phyloP scores from a whole-genome alignment of 1,139 yeast species.

The Yamadazyma sp. region DNA sequence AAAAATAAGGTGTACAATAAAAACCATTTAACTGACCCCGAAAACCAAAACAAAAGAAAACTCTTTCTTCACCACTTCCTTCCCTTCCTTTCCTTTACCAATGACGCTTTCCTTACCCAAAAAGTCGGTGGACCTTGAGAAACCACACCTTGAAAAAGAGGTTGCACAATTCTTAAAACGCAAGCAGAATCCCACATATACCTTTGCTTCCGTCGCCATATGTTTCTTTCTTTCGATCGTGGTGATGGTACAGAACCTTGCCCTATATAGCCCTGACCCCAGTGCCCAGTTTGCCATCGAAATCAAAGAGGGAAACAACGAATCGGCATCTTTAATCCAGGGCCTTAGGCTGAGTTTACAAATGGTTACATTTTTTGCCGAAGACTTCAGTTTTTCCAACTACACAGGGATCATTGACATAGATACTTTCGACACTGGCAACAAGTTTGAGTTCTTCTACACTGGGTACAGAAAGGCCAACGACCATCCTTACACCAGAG shows the following conservation, averaged over 20 bases:
- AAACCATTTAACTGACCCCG: background rate
- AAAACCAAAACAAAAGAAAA: background rate
- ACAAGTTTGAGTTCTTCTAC: constrained; percentile 43
- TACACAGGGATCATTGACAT: constrained; percentile 29
- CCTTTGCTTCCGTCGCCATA: constrained; percentile 1
- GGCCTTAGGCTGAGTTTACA: constrained; percentile 48
- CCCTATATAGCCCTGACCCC: constrained; percentile 7
- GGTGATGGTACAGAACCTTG: constrained; percentile 12
- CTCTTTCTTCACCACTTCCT: background rate
- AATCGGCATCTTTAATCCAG: constrained; percentile 9
- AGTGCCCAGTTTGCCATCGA: constrained; percentile 14
- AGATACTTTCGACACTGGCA: constrained; percentile 46
- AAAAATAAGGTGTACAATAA: background rate
- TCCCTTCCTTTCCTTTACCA: background rate
- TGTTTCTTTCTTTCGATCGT: constrained; percentile 13
- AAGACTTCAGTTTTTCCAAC: constrained; percentile 46
- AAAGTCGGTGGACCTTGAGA: constrained; percentile 6
- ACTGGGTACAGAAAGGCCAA: constrained; percentile 49
- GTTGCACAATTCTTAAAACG: background rate
- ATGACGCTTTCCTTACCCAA: constrained; percentile 11
- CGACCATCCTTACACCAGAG: constrained; percentile 29
- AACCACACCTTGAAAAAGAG: constrained; percentile 3
- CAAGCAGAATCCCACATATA: background rate
- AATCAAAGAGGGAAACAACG: constrained; percentile 15
- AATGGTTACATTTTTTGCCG: constrained; percentile 55